phyloP scores from a whole-genome alignment of 257 asterid species.

The Scutellaria baicalensis region DNA sequence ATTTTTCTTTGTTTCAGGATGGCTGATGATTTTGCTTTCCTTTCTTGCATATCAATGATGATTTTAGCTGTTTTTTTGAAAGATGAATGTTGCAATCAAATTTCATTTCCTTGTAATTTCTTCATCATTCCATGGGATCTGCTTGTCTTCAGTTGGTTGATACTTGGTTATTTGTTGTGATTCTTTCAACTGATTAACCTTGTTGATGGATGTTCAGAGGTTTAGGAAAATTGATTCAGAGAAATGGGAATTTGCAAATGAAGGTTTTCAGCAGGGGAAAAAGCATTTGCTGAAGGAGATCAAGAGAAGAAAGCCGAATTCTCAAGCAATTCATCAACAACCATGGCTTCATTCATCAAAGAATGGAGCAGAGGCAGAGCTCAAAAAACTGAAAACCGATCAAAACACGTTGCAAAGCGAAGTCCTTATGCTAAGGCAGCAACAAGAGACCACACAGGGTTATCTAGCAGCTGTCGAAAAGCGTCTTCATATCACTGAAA shows the following conservation, averaged over 20 bases:
- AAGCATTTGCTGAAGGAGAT: slow-evolving; percentile 69
- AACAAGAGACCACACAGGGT: slow-evolving; percentile 42
- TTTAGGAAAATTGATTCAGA: slow-evolving; percentile 85
- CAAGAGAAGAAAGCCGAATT: slow-evolving; percentile 57
- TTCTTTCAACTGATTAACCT: neutral
- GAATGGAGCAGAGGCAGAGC: slow-evolving; percentile 30
- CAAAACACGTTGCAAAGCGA: slow-evolving; percentile 36
- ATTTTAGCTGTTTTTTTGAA: neutral
- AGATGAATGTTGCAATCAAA: neutral
- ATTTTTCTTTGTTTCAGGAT: too few relatives aligned
- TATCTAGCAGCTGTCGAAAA: slow-evolving; percentile 35
- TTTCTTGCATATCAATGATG: neutral
- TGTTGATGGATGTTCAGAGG: slow-evolving; percentile 31
- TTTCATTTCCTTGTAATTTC: neutral
- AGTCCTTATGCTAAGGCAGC: slow-evolving; percentile 47
- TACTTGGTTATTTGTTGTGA: neutral
- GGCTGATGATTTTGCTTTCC: too few relatives aligned
- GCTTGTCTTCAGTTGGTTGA: neutral
- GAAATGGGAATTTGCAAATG: slow-evolving; percentile 87
- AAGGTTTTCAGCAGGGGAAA: slow-evolving; percentile 63
- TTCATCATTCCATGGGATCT: neutral
- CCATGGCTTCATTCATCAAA: slow-evolving; percentile 30
- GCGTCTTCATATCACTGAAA: slow-evolving; percentile 39
- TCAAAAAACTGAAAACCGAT: slow-evolving; percentile 44
- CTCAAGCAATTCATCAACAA: slow-evolving; percentile 10